Conservation (phyloP, 2,329 filamentous ascomycete genomes). For the Thelonectria discophora region DNA sequence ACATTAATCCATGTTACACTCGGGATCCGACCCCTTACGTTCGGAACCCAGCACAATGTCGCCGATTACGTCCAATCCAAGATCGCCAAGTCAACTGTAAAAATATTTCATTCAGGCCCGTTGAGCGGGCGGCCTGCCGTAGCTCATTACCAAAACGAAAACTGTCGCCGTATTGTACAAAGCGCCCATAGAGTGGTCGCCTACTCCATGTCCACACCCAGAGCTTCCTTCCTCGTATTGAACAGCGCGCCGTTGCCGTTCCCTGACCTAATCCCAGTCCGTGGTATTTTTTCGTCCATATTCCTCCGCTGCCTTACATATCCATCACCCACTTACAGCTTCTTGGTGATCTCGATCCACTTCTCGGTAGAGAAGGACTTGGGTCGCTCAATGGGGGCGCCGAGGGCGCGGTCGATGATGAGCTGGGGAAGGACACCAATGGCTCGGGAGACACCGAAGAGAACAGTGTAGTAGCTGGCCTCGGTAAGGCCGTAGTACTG, state of each 20-base stretch:
- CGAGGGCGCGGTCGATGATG: conserved; percentile 98
- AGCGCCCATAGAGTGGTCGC: conserved; percentile 35
- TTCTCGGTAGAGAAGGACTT: conserved; percentile 99
- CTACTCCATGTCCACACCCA: conserved; percentile 35
- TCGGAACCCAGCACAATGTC: not conserved
- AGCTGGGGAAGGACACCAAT: conserved; percentile 99
- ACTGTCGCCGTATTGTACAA: conserved; percentile 43
- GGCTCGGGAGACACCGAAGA: conserved; percentile 98
- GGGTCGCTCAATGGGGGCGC: conserved; percentile 96
- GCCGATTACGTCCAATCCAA: not conserved
- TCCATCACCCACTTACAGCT: conserved; percentile 68
- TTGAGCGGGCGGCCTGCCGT: conserved; percentile 35
- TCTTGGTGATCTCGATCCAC: conserved; percentile 92
- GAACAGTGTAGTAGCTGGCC: conserved; percentile 99
- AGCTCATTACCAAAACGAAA: conserved; percentile 43
- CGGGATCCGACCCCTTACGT: not conserved
- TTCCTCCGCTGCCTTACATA: conserved; percentile 4
- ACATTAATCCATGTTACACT: not conserved
- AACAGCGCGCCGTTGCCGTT: conserved; percentile 23
- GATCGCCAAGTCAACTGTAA: conserved; percentile 27
- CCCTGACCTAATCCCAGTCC: conserved; percentile 24
- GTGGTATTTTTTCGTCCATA: conserved; percentile 15
- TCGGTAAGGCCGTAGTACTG: conserved; percentile 99
- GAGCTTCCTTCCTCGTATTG: conserved; percentile 32
- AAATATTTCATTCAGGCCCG: conserved; percentile 40